Percentiles rank a stretch among this genome's conserved stretches.
Evolutionary conservation across 352 stramenopile genomes (phyloP).

Genomic region (Achlya hypogyna): DNA sequence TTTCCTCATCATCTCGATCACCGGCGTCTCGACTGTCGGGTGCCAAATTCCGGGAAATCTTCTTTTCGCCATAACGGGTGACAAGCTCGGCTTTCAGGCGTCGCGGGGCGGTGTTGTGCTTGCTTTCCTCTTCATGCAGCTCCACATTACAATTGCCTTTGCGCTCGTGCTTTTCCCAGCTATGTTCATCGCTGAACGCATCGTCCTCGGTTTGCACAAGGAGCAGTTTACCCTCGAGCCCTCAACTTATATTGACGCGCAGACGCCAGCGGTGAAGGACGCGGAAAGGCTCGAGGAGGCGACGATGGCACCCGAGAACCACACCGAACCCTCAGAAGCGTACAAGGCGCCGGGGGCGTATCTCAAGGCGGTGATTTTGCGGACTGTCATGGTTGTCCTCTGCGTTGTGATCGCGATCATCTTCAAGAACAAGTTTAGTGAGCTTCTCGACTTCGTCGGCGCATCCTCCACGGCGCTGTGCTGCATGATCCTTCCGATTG

Average conservation of each 20-base stretch:
- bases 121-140: conserved; percentile 12
- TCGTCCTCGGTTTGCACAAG: conserved; percentile 20
- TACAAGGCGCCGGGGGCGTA: conserved; percentile 7
- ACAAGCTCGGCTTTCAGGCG: conserved; percentile 1
- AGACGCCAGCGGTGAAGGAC: not conserved
- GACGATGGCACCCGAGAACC: not conserved
- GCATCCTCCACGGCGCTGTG: conserved; percentile 45
- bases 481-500: conserved; percentile 58
- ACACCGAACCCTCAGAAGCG: not conserved
- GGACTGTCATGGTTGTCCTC: conserved; percentile 42
- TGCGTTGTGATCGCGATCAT: conserved; percentile 33
- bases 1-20: conserved; percentile 2
- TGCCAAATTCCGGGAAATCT: conserved; percentile 20
- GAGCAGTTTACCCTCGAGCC: not conserved
- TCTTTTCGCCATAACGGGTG: conserved; percentile 14
- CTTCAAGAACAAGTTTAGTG: conserved; percentile 46
- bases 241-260: not conserved
- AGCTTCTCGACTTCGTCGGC: conserved; percentile 61
- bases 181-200: conserved; percentile 6
- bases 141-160: conserved; percentile 18
- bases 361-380: conserved; percentile 23
- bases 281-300: not conserved
- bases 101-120: not conserved
- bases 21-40: conserved; percentile 3
- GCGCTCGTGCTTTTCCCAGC: conserved; percentile 12